Percentiles rank a stretch among this genome's conserved stretches.
Evolutionary conservation across 148 eudicot species (phyloP).

Genomic region (Cornus suecica): DNA sequence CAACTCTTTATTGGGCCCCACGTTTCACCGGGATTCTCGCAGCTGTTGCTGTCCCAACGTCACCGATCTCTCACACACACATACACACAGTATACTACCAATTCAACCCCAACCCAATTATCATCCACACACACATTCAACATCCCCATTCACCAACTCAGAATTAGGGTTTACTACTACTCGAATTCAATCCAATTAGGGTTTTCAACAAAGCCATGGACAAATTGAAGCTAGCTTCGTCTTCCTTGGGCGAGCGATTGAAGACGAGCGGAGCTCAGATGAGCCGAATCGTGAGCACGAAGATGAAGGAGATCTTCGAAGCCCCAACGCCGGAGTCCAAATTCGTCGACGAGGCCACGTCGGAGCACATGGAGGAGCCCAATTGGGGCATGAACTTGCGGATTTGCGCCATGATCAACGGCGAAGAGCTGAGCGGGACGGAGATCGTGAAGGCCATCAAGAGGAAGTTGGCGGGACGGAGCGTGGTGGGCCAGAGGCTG

Average conservation of each 20-base stretch:
- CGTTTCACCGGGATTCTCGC: no score
- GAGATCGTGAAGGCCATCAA: slow-evolving; percentile 72
- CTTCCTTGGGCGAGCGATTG: slow-evolving; percentile 62
- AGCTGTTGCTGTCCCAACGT: no score
- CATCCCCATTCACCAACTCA: background rate
- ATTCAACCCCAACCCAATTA: no score
- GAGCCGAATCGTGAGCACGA: slow-evolving; percentile 57
- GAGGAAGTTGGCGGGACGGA: slow-evolving; percentile 51
- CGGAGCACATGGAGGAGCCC: slow-evolving; percentile 50
- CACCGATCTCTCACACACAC: no score
- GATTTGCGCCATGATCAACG: slow-evolving; percentile 63
- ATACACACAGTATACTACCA: no score
- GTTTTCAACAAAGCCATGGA: slow-evolving; percentile 26
- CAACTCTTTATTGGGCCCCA: no score
- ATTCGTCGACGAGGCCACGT: slow-evolving; percentile 81
- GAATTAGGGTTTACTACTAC: background rate
- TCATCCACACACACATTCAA: no score
- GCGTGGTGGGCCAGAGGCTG: slow-evolving; percentile 33
- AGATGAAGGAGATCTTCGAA: slow-evolving; percentile 55
- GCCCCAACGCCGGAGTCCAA: slow-evolving; percentile 78
- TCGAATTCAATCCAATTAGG: background rate
- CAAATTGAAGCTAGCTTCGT: slow-evolving; percentile 59
- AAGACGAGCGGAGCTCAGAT: slow-evolving; percentile 64
- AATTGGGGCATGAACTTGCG: slow-evolving; percentile 86
- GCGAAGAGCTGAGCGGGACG: slow-evolving; percentile 52